Evolutionary conservation across 2,329 filamentous ascomycete species (phyloP).

Genomic region (Diaporthe longicolla): DNA sequence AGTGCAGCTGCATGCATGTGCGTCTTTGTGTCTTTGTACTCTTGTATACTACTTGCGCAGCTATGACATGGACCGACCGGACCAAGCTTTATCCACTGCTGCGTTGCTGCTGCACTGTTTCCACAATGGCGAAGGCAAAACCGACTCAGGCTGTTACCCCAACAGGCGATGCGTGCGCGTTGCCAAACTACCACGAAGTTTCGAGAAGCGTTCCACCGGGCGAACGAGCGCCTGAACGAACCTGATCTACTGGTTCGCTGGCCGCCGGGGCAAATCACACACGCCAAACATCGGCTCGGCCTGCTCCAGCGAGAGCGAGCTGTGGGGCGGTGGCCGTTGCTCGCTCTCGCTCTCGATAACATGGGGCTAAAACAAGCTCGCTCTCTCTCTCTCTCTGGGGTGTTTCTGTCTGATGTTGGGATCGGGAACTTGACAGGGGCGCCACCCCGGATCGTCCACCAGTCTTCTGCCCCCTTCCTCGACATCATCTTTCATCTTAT

Average conservation of each 20-base stretch:
- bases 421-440: conserved; percentile 23
- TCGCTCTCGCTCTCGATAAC: conserved; percentile 32
- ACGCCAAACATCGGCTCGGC: conserved; percentile 16
- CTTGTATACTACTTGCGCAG: background rate
- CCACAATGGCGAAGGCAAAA: background rate
- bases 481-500: conserved; percentile 17
- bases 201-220: background rate
- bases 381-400: conserved; percentile 9
- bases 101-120: background rate
- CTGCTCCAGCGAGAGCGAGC: conserved; percentile 18
- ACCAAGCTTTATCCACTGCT: background rate
- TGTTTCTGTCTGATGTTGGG: conserved; percentile 31
- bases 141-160: background rate
- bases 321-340: background rate
- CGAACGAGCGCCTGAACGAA: background rate
- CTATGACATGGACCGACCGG: background rate
- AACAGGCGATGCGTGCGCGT: background rate
- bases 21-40: background rate
- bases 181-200: conserved; percentile 6
- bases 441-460: conserved; percentile 15
- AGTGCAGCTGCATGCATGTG: background rate
- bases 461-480: background rate
- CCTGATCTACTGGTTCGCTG: conserved; percentile 20
- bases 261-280: conserved; percentile 14
- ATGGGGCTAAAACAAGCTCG: conserved; percentile 19